Base-by-base conservation (phyloP, 2,329 filamentous ascomycete genomes). In the Bipolaris bicolor region DNA sequence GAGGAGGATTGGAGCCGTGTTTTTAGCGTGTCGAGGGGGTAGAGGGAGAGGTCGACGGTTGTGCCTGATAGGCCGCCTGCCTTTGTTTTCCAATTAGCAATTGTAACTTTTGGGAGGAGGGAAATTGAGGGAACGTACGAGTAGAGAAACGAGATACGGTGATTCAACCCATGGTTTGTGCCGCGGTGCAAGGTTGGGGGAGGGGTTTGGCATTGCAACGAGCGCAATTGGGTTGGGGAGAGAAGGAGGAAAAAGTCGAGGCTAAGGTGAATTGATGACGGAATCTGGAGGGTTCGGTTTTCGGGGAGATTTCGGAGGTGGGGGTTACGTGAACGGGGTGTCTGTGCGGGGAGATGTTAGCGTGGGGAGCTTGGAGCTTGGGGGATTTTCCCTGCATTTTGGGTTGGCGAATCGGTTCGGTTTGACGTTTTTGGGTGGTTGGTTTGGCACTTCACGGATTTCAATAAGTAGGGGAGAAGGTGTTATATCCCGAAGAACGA, bases 11-110 rank as follows among this genome's bases (percentile, higher is more conserved):
- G 95, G 6, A 99, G 91, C 15, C 95, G 92, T 41, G 96, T 99
- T 81, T 99, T 99, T 74, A 99, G 88, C 0, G 95, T 99, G 84
- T 99, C 96, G 83, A 99, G 92, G 0, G 95, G 95, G 82, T 91
- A 99, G 74, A 99, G 91, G 54, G 92, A 92, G 71, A 97, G 88
- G 85, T 99, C 95, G 78, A 98, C 95, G 13, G 93, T 96, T 46
- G 95, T 95, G 74, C 95, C 95, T 66, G 95, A 95, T 65, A 97
- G 82, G 72, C 88, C 95, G 77, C 95, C 95, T 67, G 95, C 92
- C 83, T 89, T 69, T 89, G 69, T 37, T 29, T 10, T 13, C 1
- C 10, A 31, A 31, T 31, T 13, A 31, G 29, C 29, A 9, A 3
- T 29, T 7, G 26, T 3, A 3, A 7, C 26, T 10, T 24, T 26